Percentiles rank a stretch among this genome's conserved stretches.
phyloP scores from a whole-genome alignment of 2,329 filamentous ascomycete genomes.

The Periconia digitata region DNA sequence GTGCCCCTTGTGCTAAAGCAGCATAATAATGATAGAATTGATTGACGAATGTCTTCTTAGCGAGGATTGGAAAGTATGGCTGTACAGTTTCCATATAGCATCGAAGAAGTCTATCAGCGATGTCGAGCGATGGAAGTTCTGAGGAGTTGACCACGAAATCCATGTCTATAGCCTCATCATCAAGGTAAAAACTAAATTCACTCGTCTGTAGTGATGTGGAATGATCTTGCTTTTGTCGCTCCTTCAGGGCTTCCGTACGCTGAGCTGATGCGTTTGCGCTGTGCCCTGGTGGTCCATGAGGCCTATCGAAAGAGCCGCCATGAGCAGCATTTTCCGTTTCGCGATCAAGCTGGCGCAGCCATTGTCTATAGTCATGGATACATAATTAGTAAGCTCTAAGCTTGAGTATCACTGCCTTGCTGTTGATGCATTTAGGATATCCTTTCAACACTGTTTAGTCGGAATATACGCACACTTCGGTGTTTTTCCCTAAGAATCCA shows the following conservation, averaged over 20 bases:
- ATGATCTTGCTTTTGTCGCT: slow-evolving; percentile 12
- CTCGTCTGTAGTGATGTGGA: slow-evolving; percentile 16
- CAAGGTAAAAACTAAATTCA: slow-evolving; percentile 32
- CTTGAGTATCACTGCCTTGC: too few relatives aligned
- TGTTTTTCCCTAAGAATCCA: slow-evolving; percentile 26
- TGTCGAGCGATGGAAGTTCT: slow-evolving; percentile 31
- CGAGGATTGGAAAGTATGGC: slow-evolving; percentile 27
- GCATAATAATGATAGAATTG: slow-evolving; percentile 37
- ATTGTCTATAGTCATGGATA: too few relatives aligned
- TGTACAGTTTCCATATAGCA: slow-evolving; percentile 34
- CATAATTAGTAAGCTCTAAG: too few relatives aligned
- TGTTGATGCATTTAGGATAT: too few relatives aligned
- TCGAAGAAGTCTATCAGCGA: slow-evolving; percentile 29
- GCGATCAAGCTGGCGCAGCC: slow-evolving; percentile 21
- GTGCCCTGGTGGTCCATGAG: slow-evolving; percentile 22
- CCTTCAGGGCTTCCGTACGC: slow-evolving; percentile 13
- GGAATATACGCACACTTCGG: too few relatives aligned
- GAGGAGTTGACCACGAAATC: slow-evolving; percentile 23
- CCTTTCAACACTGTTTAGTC: too few relatives aligned
- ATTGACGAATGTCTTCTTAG: slow-evolving; percentile 29
- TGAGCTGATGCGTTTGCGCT: slow-evolving; percentile 11
- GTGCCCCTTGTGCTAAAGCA: slow-evolving; percentile 15
- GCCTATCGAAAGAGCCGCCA: not conserved
- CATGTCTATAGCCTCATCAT: slow-evolving; percentile 25
- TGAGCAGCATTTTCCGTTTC: slow-evolving; percentile 4